These are phyloP conservation scores for Cyberlindnera xishuangbannaensis DNA, from an alignment of 805 yeast species.

Conservation along the genomic window DNA sequence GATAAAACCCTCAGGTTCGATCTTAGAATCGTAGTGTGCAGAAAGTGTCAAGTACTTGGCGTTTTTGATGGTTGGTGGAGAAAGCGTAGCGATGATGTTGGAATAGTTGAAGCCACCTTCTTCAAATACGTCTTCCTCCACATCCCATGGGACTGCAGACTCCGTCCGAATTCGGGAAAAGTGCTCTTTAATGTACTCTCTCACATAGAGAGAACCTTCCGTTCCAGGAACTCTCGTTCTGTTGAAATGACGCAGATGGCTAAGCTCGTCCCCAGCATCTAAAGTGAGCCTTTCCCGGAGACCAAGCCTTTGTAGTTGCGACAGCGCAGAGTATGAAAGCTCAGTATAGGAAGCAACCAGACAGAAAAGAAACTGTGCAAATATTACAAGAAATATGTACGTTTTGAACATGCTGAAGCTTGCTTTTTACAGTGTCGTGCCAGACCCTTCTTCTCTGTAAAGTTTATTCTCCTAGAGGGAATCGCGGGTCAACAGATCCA, in stretches of 20 bases:
- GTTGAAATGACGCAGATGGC: constrained; percentile 29
- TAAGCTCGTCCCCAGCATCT: constrained; percentile 9
- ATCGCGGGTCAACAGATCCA: too few relatives aligned
- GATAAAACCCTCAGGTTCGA: constrained; percentile 45
- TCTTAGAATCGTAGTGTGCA: constrained; percentile 49
- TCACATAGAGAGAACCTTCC: constrained; percentile 31
- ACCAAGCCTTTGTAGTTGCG: constrained; percentile 3
- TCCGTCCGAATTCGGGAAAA: constrained; percentile 26
- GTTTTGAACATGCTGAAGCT: too few relatives aligned
- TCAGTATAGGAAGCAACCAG: constrained; percentile 5
- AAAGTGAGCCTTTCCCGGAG: constrained; percentile 13
- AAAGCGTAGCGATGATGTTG: constrained; percentile 31
- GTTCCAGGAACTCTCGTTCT: constrained; percentile 39
- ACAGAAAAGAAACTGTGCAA: not conserved
- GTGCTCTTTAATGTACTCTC: constrained; percentile 30
- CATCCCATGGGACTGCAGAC: constrained; percentile 23
- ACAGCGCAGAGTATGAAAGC: constrained; percentile 5
- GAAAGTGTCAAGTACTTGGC: constrained; percentile 34
- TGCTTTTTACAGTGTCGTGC: too few relatives aligned
- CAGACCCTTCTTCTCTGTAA: too few relatives aligned
- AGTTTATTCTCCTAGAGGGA: too few relatives aligned
- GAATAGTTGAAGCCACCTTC: constrained; percentile 32
- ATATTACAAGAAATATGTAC: not conserved
- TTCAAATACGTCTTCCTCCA: constrained; percentile 33
- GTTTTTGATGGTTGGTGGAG: constrained; percentile 13